Percentiles rank a stretch among this genome's conserved stretches.
These are phyloP conservation scores for Aspergillus sclerotialis DNA, from an alignment of 2,329 filamentous ascomycete species.

Conservation along the genomic window DNA sequence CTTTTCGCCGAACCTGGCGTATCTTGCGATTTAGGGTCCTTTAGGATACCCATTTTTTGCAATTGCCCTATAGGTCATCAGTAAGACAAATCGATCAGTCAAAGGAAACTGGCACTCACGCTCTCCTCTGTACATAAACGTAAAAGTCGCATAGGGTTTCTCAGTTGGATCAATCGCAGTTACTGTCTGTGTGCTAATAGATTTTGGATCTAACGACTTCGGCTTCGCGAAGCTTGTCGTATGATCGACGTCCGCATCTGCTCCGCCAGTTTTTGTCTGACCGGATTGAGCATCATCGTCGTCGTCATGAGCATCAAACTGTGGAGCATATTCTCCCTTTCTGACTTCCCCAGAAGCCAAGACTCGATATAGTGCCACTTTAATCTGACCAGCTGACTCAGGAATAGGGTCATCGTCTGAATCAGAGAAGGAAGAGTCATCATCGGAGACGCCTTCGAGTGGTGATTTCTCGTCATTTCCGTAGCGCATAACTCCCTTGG, in stretches of 20 bases:
- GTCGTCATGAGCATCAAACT: constrained; percentile 94
- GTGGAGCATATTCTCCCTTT: constrained; percentile 93
- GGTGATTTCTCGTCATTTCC: constrained; percentile 68
- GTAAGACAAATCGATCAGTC: constrained; percentile 1
- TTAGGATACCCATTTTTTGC: constrained; percentile 88
- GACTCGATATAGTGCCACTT: constrained; percentile 92
- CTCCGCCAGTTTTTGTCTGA: constrained; percentile 50
- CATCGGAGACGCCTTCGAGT: constrained; percentile 65
- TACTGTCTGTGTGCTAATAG: constrained; percentile 98
- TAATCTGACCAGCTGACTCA: constrained; percentile 95
- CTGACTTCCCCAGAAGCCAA: constrained; percentile 95
- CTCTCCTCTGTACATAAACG: constrained; percentile 94
- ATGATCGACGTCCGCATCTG: constrained; percentile 84
- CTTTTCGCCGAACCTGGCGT: constrained; percentile 62
- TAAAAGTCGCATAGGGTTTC: constrained; percentile 93
- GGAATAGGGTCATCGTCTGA: constrained; percentile 81
- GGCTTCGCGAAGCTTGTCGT: constrained; percentile 97
- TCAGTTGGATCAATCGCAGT: constrained; percentile 95
- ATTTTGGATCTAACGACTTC: constrained; percentile 91
- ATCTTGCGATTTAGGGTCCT: constrained; percentile 55
- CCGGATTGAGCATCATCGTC: constrained; percentile 61
- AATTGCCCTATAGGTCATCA: constrained; percentile 63
- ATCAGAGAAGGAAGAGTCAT: constrained; percentile 59
- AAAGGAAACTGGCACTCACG: constrained; percentile 53
- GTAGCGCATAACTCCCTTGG: constrained; percentile 65